Conservation (phyloP, 2,329 filamentous ascomycete genomes). For the Metarhizium guizhouense region DNA sequence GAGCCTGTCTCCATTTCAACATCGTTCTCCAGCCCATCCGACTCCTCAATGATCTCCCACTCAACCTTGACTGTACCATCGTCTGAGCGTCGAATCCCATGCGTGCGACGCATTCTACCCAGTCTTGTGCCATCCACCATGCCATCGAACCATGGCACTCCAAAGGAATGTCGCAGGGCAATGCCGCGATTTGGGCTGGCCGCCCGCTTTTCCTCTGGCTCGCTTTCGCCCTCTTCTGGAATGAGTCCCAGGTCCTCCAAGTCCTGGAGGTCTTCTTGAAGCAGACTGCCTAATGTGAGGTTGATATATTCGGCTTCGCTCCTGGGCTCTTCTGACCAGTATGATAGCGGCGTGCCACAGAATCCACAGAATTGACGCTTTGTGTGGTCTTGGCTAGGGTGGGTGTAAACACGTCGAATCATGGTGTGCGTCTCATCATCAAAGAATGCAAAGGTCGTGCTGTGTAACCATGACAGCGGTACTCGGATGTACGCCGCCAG, state of each 20-base stretch:
- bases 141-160: slow-evolving; percentile 78
- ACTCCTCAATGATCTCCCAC: slow-evolving; percentile 79
- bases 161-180: slow-evolving; percentile 48
- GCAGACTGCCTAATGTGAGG: slow-evolving; percentile 70
- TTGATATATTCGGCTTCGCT: slow-evolving; percentile 71
- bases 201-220: slow-evolving; percentile 14
- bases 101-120: slow-evolving; percentile 56
- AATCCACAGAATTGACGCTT: slow-evolving; percentile 84
- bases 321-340: slow-evolving; percentile 68
- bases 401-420: slow-evolving; percentile 60
- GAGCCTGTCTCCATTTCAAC: slow-evolving; percentile 23
- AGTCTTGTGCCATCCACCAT: slow-evolving; percentile 69
- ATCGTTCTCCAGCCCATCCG: slow-evolving; percentile 28
- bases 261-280: slow-evolving; percentile 59
- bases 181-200: slow-evolving; percentile 17
- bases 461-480: slow-evolving; percentile 72
- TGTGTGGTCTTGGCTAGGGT: slow-evolving; percentile 45
- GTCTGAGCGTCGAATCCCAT: slow-evolving; percentile 41
- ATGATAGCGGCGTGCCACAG: slow-evolving; percentile 78
- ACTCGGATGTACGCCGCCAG: slow-evolving; percentile 76
- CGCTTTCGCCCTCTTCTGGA: slow-evolving; percentile 32
- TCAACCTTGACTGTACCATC: slow-evolving; percentile 61
- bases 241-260: slow-evolving; percentile 71
- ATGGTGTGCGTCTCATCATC: slow-evolving; percentile 63
- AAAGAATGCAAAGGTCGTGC: slow-evolving; percentile 64